Evolutionary conservation across 169 alveolate species (phyloP).

Genomic region (Pseudocohnilembus persalinus): DNA sequence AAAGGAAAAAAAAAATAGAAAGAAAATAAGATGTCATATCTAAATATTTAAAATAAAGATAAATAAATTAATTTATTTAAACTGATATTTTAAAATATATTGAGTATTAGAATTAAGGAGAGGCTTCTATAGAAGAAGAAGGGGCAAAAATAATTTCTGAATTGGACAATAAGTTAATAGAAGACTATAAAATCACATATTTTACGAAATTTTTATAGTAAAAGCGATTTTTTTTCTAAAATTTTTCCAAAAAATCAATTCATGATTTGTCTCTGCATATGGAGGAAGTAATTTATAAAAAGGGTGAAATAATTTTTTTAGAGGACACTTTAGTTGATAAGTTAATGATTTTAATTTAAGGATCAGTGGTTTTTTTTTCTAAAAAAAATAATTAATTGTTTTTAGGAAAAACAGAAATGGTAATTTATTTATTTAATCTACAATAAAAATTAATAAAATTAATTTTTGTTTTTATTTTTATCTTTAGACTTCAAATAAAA

Average conservation of each 20-base stretch:
- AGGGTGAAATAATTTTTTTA: neutral
- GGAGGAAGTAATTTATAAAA: neutral
- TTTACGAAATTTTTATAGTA: no score
- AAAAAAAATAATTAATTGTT: no score
- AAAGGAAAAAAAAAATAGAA: slow-evolving; percentile 1
- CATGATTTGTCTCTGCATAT: neutral
- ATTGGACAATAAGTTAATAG: neutral
- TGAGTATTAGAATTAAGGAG: neutral
- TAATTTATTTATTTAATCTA: no score
- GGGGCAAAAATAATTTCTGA: neutral
- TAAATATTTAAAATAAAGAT: slow-evolving; percentile 1
- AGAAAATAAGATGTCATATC: neutral
- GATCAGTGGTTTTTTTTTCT: neutral
- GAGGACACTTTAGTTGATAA: neutral
- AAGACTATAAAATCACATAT: neutral
- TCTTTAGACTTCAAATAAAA: neutral
- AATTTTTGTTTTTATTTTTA: no score
- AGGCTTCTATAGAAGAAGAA: neutral
- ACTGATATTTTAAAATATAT: slow-evolving; percentile 9
- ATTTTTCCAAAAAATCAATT: neutral
- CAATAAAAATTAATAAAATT: no score
- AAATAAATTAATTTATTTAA: neutral
- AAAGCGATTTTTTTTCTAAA: neutral
- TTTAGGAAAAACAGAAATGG: neutral
- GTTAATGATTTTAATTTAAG: neutral